A percentile compares a stretch with the other conserved stretches of the same genome.
Evolutionary conservation across 208 protist species (phyloP).

Genomic region (Spongospora subterranea): DNA sequence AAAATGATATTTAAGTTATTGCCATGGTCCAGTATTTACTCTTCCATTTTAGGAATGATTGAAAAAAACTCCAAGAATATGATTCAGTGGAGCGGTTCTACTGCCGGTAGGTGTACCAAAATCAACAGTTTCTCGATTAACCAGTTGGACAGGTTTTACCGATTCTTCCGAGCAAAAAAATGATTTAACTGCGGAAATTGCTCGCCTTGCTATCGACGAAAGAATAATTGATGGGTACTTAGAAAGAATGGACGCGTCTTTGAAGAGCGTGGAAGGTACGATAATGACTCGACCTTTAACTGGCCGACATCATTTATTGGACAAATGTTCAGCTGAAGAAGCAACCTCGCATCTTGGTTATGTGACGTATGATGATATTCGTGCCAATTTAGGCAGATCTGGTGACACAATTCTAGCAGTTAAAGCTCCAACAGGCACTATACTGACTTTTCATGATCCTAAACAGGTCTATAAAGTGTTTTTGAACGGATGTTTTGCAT

Average conservation of each 20-base stretch:
- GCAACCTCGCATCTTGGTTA: neutral
- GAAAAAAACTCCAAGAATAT: constrained; percentile 73
- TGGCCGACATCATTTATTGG: neutral
- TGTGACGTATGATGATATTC: constrained; percentile 42
- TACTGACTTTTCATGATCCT: constrained; percentile 22
- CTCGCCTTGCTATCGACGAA: constrained; percentile 24
- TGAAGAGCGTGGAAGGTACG: constrained; percentile 36
- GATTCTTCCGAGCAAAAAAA: neutral
- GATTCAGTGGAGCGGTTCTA: constrained; percentile 68
- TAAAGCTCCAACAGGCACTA: constrained; percentile 22
- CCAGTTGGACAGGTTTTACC: neutral
- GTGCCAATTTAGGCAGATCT: neutral
- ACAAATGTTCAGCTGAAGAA: neutral
- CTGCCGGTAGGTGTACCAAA: neutral
- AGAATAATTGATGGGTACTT: constrained; percentile 34
- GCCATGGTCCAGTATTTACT: neutral
- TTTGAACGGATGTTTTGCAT: neutral
- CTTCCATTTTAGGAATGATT: constrained; percentile 59
- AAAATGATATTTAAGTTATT: neutral
- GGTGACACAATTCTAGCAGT: constrained; percentile 49
- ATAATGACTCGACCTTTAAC: neutral
- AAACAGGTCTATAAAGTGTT: neutral
- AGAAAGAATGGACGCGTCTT: neutral
- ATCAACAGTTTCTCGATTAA: neutral
- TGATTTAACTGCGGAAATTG: constrained; percentile 21